These are phyloP conservation scores for Mytilinidion resinicola DNA, from an alignment of 495 filamentous ascomycete genomes.

Conservation along the genomic window DNA sequence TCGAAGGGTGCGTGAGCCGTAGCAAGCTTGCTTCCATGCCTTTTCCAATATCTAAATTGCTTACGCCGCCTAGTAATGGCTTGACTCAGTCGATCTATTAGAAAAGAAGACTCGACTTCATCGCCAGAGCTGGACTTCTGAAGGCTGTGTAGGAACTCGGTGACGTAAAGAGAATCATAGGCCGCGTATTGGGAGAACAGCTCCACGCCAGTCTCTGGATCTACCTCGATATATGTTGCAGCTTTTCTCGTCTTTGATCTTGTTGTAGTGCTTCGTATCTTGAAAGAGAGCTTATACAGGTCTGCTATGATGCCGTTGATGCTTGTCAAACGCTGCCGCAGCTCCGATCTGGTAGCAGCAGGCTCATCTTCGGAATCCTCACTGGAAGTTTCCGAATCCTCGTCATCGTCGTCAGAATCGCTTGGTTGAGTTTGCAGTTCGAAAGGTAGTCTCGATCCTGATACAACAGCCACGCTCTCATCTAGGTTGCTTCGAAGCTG, in stretches of 20 bases:
- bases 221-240: not conserved
- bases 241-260: not conserved
- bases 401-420: not conserved
- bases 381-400: not conserved
- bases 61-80: not conserved
- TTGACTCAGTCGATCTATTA: not conserved
- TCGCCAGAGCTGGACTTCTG: too few relatives aligned
- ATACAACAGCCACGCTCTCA: not conserved
- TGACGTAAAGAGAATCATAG: not conserved
- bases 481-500: not conserved
- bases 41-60: not conserved
- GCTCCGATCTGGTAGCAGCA: not conserved
- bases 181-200: not conserved
- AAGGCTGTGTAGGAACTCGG: too few relatives aligned
- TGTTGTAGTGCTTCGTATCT: not conserved
- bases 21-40: not conserved
- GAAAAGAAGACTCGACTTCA: too few relatives aligned
- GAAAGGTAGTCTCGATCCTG: too few relatives aligned
- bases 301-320: not conserved
- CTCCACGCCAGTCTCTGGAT: not conserved
- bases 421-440: too few relatives aligned
- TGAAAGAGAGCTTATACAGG: constrained; percentile 4
- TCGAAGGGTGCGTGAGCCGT: not conserved
- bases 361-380: not conserved
- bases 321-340: not conserved